Percentiles rank a stretch among this genome's conserved stretches.
phyloP scores from a whole-genome alignment of 768 basidiomycete species.

The Termitomyces sp. region DNA sequence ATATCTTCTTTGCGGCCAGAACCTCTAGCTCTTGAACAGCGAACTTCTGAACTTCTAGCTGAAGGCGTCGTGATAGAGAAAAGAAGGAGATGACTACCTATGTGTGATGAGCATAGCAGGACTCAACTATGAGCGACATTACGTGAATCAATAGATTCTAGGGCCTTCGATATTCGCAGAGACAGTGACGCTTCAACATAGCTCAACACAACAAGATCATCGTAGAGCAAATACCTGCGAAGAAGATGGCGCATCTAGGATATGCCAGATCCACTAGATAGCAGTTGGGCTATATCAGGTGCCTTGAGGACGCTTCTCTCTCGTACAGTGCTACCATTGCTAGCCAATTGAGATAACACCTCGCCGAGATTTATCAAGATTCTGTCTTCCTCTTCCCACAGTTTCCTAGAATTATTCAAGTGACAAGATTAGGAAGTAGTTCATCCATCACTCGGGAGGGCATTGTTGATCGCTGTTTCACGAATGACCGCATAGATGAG shows the following conservation, averaged over 20 bases:
- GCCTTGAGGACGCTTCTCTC: background rate
- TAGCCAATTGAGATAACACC: background rate
- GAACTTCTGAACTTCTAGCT: conserved; percentile 28
- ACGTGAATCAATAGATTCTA: background rate
- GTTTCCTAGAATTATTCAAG: background rate
- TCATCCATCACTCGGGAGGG: background rate
- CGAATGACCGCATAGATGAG: background rate
- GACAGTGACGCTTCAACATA: background rate
- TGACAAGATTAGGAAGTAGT: background rate
- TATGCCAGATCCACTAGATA: no score
- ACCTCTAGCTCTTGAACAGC: conserved; percentile 27
- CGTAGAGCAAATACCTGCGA: conserved; percentile 20
- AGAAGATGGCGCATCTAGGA: no score
- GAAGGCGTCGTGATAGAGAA: conserved; percentile 20
- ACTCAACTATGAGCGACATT: background rate
- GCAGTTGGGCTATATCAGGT: background rate
- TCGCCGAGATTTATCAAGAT: background rate
- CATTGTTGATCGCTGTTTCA: no score
- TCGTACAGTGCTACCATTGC: background rate
- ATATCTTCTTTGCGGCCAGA: conserved; percentile 3
- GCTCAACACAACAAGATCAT: background rate
- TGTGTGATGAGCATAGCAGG: background rate
- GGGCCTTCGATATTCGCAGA: background rate
- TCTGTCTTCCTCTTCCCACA: background rate
- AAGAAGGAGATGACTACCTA: background rate